Evolutionary conservation across 2,329 filamentous ascomycete species (phyloP), one percentile per base, ranked within the genome.

Genomic region (Epichloe aotearoae): DNA sequence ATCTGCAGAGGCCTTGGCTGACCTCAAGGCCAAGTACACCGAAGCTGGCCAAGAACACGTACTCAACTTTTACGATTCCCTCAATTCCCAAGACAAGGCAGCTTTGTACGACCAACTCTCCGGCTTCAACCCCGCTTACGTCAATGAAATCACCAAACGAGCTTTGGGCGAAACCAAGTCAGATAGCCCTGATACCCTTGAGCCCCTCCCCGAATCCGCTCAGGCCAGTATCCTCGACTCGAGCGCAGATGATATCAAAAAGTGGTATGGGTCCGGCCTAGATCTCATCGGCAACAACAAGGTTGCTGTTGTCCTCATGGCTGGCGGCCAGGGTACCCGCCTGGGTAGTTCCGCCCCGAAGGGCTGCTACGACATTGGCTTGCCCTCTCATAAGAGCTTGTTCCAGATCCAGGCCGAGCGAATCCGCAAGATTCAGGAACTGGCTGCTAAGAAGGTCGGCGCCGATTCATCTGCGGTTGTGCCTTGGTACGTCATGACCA

Each of bases 401-500:
- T 98, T 98, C 78, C 90, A 97, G 74, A 86, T 98, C 60, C 93
- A 98, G 71, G 93, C 86, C 43, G 90, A 98, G 79, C 79, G 93
- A 50, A 97, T 98, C 64, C 77, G 77, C 62, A 94, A 89, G 73
- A 72, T 95, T 8, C 86, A 97, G 71, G 71, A 82, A 61, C 74
- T 97, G 56, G 90, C 91, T 42, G 76, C 82, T 59, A 82, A 85
- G 67, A 81, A 83, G 64, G 74, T 79, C 50, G 77, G 77, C 52
- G 57, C 57, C 15, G 57, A 71, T 54, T 73, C 73, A 46, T 73
- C 73, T 46, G 80, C 81, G 42, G 74, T 84, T 34, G 83, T 97
- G 41, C 93, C 93, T 12, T 98, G 93, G 93, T 98, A 98, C 71
- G 88, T 98, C 69, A 98, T 98, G 93, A 98, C 93, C 61, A 95